Evolutionary conservation across 1,284 basidiomycete species (phyloP), one percentile per base, ranked within the genome.

Genomic region (Rhizoctonia solani): DNA sequence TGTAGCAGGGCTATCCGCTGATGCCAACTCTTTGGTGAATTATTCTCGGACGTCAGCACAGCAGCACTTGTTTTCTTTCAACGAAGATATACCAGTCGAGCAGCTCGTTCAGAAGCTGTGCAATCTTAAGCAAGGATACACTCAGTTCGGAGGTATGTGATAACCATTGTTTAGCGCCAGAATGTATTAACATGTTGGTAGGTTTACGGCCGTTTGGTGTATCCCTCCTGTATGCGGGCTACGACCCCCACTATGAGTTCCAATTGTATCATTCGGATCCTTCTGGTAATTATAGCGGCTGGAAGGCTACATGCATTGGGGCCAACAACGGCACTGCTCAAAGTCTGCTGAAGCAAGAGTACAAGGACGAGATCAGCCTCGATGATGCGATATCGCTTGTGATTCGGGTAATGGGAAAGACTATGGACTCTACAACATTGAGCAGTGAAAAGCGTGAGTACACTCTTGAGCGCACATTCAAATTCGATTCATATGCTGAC

Each of bases 201-300:
- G 92, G 95, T 82, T 87, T 99, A 34, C 92, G 96, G 68, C 96
- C 96, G 25, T 99, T 98, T 77, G 97, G 96, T 74, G 97, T 99
- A 19, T 96, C 95, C 29, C 82, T 99, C 63, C 85, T 99, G 53
- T 98, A 98, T 73, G 95, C 96, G 14, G 96, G 96, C 39, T 95
- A 95, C 77, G 97, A 99, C 79, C 88, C 93, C 55, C 92, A 98
- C 75, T 94, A 98, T 78, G 81, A 89, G 68, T 98, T 99, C 86
- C 96, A 99, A 78, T 85, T 99, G 29, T 99, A 99, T 82, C 95
- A 98, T 77, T 96, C 94, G 14, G 96, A 99, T 77, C 96, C 97
- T 1, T 97, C 94, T 52, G 96, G 96, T 13, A 99, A 99, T 81
- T 99, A 98, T 79, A 93, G 91, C 0, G 96, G 97, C 13, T 99